Percentiles rank a stretch among this genome's conserved stretches.
phyloP scores from a whole-genome alignment of 192 early-diverging fungal species.

The Irineochytrium annulatum region DNA sequence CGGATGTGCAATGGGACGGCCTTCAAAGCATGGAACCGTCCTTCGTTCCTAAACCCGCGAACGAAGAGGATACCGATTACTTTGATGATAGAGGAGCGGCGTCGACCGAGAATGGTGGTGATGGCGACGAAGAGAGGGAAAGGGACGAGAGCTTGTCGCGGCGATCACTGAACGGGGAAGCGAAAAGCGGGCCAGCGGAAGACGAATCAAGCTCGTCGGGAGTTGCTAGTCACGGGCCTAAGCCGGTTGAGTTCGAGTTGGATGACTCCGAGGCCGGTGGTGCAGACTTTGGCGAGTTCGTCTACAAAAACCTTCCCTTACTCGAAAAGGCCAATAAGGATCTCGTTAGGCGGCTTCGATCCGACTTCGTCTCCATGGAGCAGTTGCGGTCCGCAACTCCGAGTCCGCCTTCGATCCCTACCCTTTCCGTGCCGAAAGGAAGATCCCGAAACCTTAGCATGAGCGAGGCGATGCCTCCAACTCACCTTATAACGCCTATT shows the following conservation, averaged over 20 bases:
- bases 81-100: constrained; percentile 90
- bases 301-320: constrained; percentile 83
- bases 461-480: neutral
- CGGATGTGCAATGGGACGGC: constrained; percentile 65
- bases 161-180: no score
- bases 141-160: no score
- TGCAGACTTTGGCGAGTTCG: constrained; percentile 83
- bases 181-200: no score
- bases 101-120: constrained; percentile 22
- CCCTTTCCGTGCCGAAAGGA: no score
- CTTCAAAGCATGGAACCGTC: constrained; percentile 59
- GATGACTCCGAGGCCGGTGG: constrained; percentile 2
- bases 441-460: constrained; percentile 6
- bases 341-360: constrained; percentile 73
- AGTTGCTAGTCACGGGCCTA: neutral
- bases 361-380: constrained; percentile 42
- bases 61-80: constrained; percentile 84
- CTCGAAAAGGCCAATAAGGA: constrained; percentile 90
- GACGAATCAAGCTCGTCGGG: neutral
- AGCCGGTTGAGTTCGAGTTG: no score
- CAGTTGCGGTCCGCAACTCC: no score
- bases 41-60: constrained; percentile 76
- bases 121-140: constrained; percentile 9
- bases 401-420: no score
- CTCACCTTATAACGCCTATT: neutral